Evolutionary conservation across 768 basidiomycete species (phyloP).

Genomic region (Artomyces pyxidatus): DNA sequence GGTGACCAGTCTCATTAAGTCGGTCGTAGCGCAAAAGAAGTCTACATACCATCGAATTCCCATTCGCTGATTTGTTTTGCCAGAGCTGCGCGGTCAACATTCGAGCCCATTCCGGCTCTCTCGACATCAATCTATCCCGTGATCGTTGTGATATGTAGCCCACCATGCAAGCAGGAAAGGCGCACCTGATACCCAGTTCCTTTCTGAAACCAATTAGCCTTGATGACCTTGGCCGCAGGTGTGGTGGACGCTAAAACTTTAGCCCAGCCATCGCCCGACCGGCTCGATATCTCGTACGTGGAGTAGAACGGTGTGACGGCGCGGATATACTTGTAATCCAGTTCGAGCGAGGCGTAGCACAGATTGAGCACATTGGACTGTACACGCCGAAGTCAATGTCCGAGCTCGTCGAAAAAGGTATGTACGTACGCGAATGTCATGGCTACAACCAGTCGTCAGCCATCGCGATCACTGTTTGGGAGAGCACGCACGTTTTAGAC

Average conservation of each 20-base stretch:
- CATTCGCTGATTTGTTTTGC: conserved; percentile 30
- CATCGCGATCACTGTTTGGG: too few species aligned
- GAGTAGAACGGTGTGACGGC: conserved; percentile 41
- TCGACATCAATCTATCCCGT: conserved; percentile 29
- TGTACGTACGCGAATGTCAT: conserved; percentile 31
- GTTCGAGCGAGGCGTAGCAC: conserved; percentile 39
- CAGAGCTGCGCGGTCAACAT: conserved; percentile 25
- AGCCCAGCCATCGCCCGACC: conserved; percentile 19
- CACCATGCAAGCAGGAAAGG: neutral
- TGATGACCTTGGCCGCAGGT: conserved; percentile 26
- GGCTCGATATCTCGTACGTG: conserved; percentile 30
- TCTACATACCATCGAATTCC: conserved; percentile 28
- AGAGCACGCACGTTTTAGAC: conserved; percentile 27
- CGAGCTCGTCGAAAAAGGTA: neutral
- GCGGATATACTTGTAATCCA: conserved; percentile 35
- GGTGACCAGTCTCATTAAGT: neutral
- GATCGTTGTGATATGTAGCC: neutral
- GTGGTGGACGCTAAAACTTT: conserved; percentile 25
- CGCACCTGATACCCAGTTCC: conserved; percentile 16
- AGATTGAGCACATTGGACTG: conserved; percentile 36
- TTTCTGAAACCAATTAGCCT: conserved; percentile 23
- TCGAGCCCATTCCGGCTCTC: conserved; percentile 19
- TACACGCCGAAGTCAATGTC: neutral
- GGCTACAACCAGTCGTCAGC: conserved; percentile 23
- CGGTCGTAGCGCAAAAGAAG: neutral